Evolutionary conservation across 2,329 filamentous ascomycete species (phyloP), one percentile per base, ranked within the genome.

Genomic region (Karstenula rhodostoma): DNA sequence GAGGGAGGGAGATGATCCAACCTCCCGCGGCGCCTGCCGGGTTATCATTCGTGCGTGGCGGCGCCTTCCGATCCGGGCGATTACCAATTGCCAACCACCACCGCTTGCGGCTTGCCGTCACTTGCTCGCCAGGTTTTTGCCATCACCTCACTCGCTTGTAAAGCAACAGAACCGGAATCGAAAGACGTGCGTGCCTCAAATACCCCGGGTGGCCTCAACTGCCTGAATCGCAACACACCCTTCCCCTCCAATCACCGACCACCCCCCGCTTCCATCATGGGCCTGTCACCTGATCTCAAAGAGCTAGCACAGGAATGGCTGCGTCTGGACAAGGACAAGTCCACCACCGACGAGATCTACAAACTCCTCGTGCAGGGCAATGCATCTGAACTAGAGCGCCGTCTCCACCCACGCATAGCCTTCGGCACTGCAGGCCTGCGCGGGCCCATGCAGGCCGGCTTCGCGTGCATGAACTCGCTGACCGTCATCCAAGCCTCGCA

Each of bases 391-490:
- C 78, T 89, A 6, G 82, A 86, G 62, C 78, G 76, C 57, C 82
- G 85, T 43, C 80, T 89, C 23, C 76, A 80, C 4, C 80, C 81
- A 27, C 83, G 85, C 27, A 88, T 89, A 60, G 82, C 86, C 47
- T 89, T 89, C 65, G 87, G 87, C 25, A 89, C 86, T 6, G 85
- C 86, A 42, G 87, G 87, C 44, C 79, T 90, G 9, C 82, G 87
- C 48, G 86, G 86, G n/a, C 82, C 83, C 40, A 90, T 90, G 87
- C 84, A 87, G 67, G 87, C 87, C 47, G 87, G 87, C 5, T 89
- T 89, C 72, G 82, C 87, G 2, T 84, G 82, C 65, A 85, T 87
- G 81, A 87, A 87, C 72, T 81, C 80, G 17, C 74, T 87, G 57
- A 87, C 85, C 0, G 83, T 87, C 60, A 86, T 87, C 58, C 85